Evolutionary conservation across 257 asterid species (phyloP).

Genomic region (Lithospermum erythrorhizon): DNA sequence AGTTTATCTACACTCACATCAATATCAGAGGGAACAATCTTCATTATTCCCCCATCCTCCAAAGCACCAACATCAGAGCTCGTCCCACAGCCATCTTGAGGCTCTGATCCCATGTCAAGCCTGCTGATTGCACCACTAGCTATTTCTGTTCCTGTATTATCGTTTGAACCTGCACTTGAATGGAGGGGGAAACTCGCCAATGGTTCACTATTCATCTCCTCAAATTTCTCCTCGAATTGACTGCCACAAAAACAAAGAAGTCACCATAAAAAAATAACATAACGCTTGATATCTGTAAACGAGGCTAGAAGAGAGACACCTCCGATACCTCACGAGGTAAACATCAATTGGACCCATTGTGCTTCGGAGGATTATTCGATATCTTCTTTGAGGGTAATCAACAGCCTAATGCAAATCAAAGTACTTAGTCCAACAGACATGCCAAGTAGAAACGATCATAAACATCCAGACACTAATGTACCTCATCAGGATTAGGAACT

Average conservation of each 20-base stretch:
- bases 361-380: constrained; percentile 89
- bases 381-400: constrained; percentile 90
- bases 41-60: constrained; percentile 78
- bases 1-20: constrained; percentile 39
- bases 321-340: constrained; percentile 79
- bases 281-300: constrained; percentile 3
- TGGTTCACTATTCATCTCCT: constrained; percentile 59
- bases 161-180: constrained; percentile 58
- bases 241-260: constrained; percentile 25
- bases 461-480: constrained; percentile 17
- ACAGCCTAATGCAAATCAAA: constrained; percentile 41
- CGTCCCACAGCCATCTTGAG: constrained; percentile 34
- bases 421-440: constrained; percentile 13
- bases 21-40: constrained; percentile 66
- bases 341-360: constrained; percentile 96
- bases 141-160: constrained; percentile 29
- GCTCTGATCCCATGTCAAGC: constrained; percentile 27
- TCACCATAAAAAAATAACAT: background rate
- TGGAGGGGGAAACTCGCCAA: constrained; percentile 39
- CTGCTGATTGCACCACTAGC: constrained; percentile 24
- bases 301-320: constrained; percentile 2
- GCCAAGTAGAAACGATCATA: constrained; percentile 10
- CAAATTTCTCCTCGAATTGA: constrained; percentile 91
- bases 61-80: constrained; percentile 32
- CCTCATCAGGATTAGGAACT: constrained; percentile 99